phyloP scores from a whole-genome alignment of 306 rosid species.

The Calophaca sinica region DNA sequence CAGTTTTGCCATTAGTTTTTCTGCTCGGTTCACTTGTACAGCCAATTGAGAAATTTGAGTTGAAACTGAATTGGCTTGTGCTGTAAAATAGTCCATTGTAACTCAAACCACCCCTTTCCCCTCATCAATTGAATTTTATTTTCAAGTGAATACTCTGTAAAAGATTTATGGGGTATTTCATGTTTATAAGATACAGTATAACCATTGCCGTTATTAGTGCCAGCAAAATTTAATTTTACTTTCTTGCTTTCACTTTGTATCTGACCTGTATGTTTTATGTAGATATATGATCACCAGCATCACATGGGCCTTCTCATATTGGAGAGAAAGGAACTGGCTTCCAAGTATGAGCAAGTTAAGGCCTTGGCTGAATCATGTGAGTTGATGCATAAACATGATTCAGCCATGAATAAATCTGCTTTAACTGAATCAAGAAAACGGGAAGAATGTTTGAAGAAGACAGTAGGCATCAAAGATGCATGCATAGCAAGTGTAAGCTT shows the following conservation, averaged over 20 bases:
- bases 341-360: slow-evolving; percentile 71
- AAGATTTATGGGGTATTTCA: slow-evolving; percentile 4
- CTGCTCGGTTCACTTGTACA: slow-evolving; percentile 2
- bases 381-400: slow-evolving; percentile 69
- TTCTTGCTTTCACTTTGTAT: neutral
- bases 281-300: slow-evolving; percentile 90
- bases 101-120: neutral
- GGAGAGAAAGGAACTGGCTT: slow-evolving; percentile 76
- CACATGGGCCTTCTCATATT: slow-evolving; percentile 96
- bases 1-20: slow-evolving; percentile 7
- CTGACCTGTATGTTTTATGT: slow-evolving; percentile 43
- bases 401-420: slow-evolving; percentile 61
- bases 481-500: slow-evolving; percentile 92
- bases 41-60: slow-evolving; percentile 2
- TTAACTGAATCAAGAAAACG: slow-evolving; percentile 80
- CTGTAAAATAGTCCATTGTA: slow-evolving; percentile 26
- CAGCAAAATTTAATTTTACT: slow-evolving; percentile 17
- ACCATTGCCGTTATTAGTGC: slow-evolving; percentile 24
- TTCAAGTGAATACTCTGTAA: slow-evolving; percentile 13
- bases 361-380: slow-evolving; percentile 69
- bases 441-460: slow-evolving; percentile 80
- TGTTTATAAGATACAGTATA: slow-evolving; percentile 20
- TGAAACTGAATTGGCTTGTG: slow-evolving; percentile 23
- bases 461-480: slow-evolving; percentile 85
- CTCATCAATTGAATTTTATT: slow-evolving; percentile 5